These are phyloP conservation scores for Kwoniella dejecticola DNA, from an alignment of 768 basidiomycete species.

Conservation along the genomic window DNA sequence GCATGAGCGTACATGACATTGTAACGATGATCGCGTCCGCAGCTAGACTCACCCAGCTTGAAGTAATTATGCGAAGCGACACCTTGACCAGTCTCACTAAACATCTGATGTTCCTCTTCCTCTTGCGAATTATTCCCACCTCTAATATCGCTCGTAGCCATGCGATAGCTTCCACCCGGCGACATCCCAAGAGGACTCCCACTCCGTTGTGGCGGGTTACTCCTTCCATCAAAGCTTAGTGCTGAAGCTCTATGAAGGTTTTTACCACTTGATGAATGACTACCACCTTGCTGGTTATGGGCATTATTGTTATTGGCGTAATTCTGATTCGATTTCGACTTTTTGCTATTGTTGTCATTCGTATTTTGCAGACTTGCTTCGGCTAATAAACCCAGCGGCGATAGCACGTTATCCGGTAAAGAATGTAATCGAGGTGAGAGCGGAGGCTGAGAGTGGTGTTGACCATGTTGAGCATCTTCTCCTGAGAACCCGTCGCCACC, in stretches of 20 bases:
- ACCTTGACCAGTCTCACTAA: conserved; percentile 25
- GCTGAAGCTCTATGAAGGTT: conserved; percentile 31
- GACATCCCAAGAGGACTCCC: conserved; percentile 24
- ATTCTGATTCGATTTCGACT: background rate
- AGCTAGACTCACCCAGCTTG: conserved; percentile 69
- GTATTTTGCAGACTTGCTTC: conserved; percentile 68
- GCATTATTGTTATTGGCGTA: background rate
- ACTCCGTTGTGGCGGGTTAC: conserved; percentile 9
- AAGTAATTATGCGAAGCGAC: conserved; percentile 91
- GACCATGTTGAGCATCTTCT: conserved; percentile 27
- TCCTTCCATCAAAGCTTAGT: conserved; percentile 22
- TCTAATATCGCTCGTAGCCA: conserved; percentile 44
- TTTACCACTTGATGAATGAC: conserved; percentile 11
- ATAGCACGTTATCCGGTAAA: conserved; percentile 86
- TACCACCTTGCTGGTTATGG: background rate
- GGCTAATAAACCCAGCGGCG: conserved; percentile 87
- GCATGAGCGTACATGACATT: background rate
- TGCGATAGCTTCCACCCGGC: conserved; percentile 24
- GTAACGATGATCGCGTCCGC: background rate
- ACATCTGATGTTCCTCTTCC: conserved; percentile 18
- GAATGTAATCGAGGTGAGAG: conserved; percentile 85
- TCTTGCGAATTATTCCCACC: conserved; percentile 54
- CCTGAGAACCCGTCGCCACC: conserved; percentile 26
- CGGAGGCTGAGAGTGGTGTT: conserved; percentile 45
- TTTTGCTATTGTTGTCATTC: conserved; percentile 20